Percentiles rank a stretch among this genome's conserved stretches.
Evolutionary conservation across 441 rosid species (phyloP).

Genomic region (Croton laevigatus): DNA sequence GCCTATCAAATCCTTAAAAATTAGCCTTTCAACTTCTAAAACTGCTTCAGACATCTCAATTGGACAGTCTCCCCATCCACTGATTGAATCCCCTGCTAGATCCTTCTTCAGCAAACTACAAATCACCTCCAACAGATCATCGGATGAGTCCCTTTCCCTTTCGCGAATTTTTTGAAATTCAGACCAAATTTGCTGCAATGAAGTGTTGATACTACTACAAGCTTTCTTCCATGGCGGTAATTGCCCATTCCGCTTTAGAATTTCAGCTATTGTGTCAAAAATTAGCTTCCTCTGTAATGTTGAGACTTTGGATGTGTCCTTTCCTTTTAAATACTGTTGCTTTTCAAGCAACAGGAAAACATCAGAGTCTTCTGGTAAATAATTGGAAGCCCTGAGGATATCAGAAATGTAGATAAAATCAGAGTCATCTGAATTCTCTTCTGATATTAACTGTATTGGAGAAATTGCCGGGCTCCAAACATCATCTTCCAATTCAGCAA

Average conservation of each 20-base stretch:
- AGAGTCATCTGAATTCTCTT: constrained; percentile 33
- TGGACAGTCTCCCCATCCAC: constrained; percentile 61
- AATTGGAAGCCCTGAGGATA: constrained; percentile 52
- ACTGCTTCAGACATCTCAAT: constrained; percentile 72
- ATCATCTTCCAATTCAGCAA: constrained; percentile 39
- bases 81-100: constrained; percentile 52
- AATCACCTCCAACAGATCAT: constrained; percentile 57
- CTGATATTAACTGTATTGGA: constrained; percentile 39
- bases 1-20: constrained; percentile 78
- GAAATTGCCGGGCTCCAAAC: constrained; percentile 37
- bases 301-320: constrained; percentile 47
- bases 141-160: constrained; percentile 46
- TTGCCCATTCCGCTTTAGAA: constrained; percentile 44
- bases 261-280: constrained; percentile 66
- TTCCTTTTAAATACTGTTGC: constrained; percentile 59
- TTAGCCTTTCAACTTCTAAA: constrained; percentile 67
- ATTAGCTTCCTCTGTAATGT: constrained; percentile 58
- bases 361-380: constrained; percentile 57
- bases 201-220: constrained; percentile 17
- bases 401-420: constrained; percentile 73
- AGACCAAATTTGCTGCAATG: constrained; percentile 57
- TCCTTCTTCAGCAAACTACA: constrained; percentile 68
- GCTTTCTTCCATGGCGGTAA: constrained; percentile 54
- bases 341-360: constrained; percentile 61
- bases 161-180: constrained; percentile 56